Evolutionary conservation across 495 filamentous ascomycete genomes (phyloP).

Genomic region (Parmelia sp.): DNA sequence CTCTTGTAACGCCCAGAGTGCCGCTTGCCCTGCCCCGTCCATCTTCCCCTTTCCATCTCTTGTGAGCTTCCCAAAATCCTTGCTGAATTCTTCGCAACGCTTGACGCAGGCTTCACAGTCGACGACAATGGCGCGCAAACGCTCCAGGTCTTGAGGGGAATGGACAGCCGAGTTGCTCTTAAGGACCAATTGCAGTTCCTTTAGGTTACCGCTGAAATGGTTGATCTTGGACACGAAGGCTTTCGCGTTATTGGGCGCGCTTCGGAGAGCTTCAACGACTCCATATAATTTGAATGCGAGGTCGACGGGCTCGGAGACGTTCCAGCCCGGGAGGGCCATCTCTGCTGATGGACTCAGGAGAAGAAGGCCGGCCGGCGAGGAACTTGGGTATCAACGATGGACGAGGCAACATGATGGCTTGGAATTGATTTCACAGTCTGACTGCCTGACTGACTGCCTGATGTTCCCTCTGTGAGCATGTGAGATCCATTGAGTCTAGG

Average conservation of each 20-base stretch:
- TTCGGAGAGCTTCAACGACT: conserved; percentile 12
- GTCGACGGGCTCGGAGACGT: conserved; percentile 21
- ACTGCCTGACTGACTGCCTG: background rate
- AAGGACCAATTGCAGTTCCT: conserved; percentile 13
- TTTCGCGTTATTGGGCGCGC: conserved; percentile 21
- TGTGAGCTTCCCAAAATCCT: conserved; percentile 13
- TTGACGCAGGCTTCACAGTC: conserved; percentile 16
- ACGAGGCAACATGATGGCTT: background rate
- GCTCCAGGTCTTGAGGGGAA: conserved; percentile 11
- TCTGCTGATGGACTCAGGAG: background rate
- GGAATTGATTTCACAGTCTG: background rate
- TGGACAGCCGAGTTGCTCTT: background rate
- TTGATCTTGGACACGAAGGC: conserved; percentile 18
- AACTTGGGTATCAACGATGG: background rate
- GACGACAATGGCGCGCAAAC: conserved; percentile 1
- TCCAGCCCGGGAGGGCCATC: conserved; percentile 23
- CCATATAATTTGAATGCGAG: conserved; percentile 17
- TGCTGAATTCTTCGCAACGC: conserved; percentile 18
- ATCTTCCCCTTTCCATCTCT: conserved; percentile 13
- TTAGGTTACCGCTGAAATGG: conserved; percentile 10
- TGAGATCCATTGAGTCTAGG: background rate
- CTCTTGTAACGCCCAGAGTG: conserved; percentile 12
- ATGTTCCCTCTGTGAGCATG: background rate
- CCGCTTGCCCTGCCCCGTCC: conserved; percentile 12
- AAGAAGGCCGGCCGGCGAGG: background rate